Evolutionary conservation across 805 yeast species (phyloP).

Genomic region (Candida boleticola): DNA sequence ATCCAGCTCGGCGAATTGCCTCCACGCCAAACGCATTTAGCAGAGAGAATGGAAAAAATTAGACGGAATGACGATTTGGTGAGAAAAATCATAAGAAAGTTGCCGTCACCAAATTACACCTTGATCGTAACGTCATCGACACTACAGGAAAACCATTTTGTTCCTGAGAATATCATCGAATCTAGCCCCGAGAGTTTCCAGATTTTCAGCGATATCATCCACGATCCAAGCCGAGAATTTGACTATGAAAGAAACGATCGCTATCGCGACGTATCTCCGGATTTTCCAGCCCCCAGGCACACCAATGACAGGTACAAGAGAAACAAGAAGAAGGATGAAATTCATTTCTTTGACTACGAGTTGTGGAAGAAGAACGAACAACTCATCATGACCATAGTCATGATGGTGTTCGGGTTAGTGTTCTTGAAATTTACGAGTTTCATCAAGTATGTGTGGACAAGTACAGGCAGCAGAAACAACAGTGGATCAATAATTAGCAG

Average conservation of each 20-base stretch:
- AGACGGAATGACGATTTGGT: constrained; percentile 45
- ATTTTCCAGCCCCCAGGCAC: constrained; percentile 24
- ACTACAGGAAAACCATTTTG: constrained; percentile 25
- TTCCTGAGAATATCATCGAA: constrained; percentile 27
- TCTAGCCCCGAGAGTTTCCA: constrained; percentile 31
- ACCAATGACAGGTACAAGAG: constrained; percentile 29
- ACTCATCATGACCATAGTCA: constrained; percentile 38
- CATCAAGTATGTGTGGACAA: not conserved
- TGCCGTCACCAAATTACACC: constrained; percentile 73
- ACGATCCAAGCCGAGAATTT: constrained; percentile 45
- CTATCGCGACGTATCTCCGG: constrained; percentile 25
- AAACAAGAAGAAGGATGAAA: constrained; percentile 30
- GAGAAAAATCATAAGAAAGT: constrained; percentile 55
- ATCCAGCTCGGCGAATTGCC: constrained; percentile 55
- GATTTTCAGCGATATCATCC: constrained; percentile 57
- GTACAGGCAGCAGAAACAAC: too few species aligned
- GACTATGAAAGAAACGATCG: constrained; percentile 58
- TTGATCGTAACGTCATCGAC: constrained; percentile 50
- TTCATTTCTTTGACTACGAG: constrained; percentile 43
- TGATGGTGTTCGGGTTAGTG: constrained; percentile 15
- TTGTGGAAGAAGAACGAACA: constrained; percentile 51
- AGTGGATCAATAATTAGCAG: not conserved
- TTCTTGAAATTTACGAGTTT: constrained; percentile 5
- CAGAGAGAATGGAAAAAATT: constrained; percentile 28
- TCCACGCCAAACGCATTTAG: constrained; percentile 15